Conservation (phyloP, 2,329 filamentous ascomycete genomes). For the Apiospora sp. region DNA sequence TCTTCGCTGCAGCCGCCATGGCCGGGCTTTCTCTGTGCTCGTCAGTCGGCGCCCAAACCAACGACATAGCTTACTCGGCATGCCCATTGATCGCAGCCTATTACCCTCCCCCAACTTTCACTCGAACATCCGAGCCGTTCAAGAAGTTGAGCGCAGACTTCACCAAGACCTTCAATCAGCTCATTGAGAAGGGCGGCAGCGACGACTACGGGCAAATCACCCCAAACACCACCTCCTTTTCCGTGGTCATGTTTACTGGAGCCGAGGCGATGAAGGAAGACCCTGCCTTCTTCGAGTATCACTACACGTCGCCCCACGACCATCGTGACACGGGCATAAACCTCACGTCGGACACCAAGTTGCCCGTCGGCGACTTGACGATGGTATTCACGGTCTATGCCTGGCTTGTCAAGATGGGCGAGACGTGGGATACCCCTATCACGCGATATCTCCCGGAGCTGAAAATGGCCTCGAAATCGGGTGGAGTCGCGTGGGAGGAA, state of each 20-base stretch:
- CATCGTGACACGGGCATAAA: not conserved
- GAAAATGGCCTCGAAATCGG: not conserved
- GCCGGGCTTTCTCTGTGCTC: not conserved
- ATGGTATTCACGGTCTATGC: constrained; percentile 45
- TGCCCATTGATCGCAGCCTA: not conserved
- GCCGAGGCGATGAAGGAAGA: constrained; percentile 24
- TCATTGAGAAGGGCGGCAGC: constrained; percentile 32
- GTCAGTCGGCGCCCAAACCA: not conserved
- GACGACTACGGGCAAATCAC: constrained; percentile 37
- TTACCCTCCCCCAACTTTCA: not conserved
- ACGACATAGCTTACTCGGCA: not conserved
- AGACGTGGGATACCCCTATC: constrained; percentile 40
- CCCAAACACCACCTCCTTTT: constrained; percentile 39
- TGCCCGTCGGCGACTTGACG: constrained; percentile 41
- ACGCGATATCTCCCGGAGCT: constrained; percentile 42
- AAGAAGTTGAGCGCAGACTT: constrained; percentile 27
- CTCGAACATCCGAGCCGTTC: not conserved
- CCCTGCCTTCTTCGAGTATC: constrained; percentile 36
- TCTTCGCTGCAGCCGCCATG: not conserved
- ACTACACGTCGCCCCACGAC: constrained; percentile 32
- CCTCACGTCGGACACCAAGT: constrained; percentile 36
- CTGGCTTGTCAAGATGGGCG: constrained; percentile 42
- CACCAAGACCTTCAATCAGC: constrained; percentile 32
- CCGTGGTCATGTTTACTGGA: constrained; percentile 37
- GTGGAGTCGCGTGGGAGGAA: constrained; percentile 33